Conservation (phyloP, 1,284 basidiomycete species). For the Porodaedalea pini region DNA sequence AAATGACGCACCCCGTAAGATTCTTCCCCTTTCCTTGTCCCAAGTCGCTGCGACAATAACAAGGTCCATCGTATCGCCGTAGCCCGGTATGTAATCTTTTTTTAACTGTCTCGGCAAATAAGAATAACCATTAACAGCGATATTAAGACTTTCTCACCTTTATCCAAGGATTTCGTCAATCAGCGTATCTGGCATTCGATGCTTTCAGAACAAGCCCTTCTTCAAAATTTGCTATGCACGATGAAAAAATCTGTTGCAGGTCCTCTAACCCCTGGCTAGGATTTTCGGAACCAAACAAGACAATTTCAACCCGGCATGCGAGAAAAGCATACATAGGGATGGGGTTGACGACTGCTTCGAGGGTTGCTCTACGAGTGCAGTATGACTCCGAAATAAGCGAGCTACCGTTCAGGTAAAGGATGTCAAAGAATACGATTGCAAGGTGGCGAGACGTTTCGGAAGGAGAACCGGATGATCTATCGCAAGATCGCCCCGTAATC, state of each 20-base stretch:
- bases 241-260: constrained; percentile 49
- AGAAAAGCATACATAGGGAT: constrained; percentile 61
- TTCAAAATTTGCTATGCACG: constrained; percentile 45
- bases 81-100: constrained; percentile 79
- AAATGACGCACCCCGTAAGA: constrained; percentile 61
- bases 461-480: background rate
- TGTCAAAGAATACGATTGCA: constrained; percentile 81
- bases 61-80: constrained; percentile 79
- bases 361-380: constrained; percentile 48
- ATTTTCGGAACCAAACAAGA: constrained; percentile 26
- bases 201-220: constrained; percentile 81
- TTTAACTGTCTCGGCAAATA: constrained; percentile 39
- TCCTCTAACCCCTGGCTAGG: constrained; percentile 25
- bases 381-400: constrained; percentile 60
- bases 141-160: constrained; percentile 46
- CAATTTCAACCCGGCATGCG: constrained; percentile 47
- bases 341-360: constrained; percentile 53
- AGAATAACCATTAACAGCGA: background rate
- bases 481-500: no score
- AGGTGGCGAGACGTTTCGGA: constrained; percentile 44
- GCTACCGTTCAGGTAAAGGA: constrained; percentile 60
- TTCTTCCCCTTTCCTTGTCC: constrained; percentile 73
- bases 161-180: constrained; percentile 64
- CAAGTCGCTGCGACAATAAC: constrained; percentile 73
- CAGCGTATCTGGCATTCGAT: constrained; percentile 61